Evolutionary conservation across 2,329 filamentous ascomycete genomes (phyloP).

Genomic region (Aspergillus floridensis): DNA sequence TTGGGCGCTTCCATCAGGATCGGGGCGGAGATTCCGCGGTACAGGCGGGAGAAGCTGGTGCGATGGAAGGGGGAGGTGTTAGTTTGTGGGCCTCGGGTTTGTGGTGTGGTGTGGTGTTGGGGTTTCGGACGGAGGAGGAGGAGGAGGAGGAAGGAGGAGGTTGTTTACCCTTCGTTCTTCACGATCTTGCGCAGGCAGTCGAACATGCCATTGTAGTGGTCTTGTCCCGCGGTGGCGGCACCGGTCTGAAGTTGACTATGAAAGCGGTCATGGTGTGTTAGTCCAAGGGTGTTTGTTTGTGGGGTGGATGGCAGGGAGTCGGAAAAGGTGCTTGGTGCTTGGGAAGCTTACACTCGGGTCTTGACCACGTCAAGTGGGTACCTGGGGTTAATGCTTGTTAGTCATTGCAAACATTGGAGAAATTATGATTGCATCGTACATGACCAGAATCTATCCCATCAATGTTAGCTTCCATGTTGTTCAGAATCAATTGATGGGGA

Average conservation of each 20-base stretch:
- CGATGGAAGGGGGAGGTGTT: background rate
- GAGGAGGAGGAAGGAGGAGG: background rate
- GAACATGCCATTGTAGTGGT: conserved; percentile 93
- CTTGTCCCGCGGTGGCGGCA: conserved; percentile 64
- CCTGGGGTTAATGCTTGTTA: conserved; percentile 53
- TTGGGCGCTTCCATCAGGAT: conserved; percentile 98
- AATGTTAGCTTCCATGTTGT: conserved; percentile 17
- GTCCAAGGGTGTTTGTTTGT: background rate
- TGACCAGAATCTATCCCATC: conserved; percentile 71
- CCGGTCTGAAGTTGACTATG: conserved; percentile 81
- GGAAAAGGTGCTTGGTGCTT: conserved; percentile 12
- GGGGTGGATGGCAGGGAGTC: background rate
- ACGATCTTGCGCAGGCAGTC: conserved; percentile 99
- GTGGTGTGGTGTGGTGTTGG: too few relatives aligned
- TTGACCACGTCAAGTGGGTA: conserved; percentile 99
- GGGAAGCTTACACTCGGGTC: conserved; percentile 79
- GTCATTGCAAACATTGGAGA: background rate
- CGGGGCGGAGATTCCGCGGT: conserved; percentile 91
- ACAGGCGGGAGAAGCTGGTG: conserved; percentile 76
- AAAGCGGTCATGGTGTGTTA: background rate
- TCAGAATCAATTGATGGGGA: background rate
- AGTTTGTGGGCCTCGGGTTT: background rate
- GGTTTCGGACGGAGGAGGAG: background rate
- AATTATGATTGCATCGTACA: conserved; percentile 56
- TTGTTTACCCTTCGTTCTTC: conserved; percentile 80